phyloP scores from a whole-genome alignment of 2,329 filamentous ascomycete genomes.

The Drechslerella dactyloides region DNA sequence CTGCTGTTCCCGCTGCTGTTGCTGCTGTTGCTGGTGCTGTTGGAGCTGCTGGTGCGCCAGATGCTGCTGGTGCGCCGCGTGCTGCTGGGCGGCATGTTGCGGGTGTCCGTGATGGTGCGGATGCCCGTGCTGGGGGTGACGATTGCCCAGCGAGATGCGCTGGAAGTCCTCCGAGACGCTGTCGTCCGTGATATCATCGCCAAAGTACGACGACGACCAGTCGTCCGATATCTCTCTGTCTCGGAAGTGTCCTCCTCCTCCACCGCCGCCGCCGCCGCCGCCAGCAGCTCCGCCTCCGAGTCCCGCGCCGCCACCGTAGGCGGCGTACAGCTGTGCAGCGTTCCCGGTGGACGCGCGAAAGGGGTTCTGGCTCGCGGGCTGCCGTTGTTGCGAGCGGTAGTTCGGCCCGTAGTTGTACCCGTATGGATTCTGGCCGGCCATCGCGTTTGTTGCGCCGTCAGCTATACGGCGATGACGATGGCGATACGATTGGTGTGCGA shows the following conservation, averaged over 20 bases:
- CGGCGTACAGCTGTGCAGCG: slow-evolving; percentile 18
- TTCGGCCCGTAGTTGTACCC: slow-evolving; percentile 22
- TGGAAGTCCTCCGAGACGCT: slow-evolving; percentile 49
- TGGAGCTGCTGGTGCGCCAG: slow-evolving; percentile 12
- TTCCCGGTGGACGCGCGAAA: slow-evolving; percentile 44
- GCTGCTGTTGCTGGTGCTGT: slow-evolving; percentile 18
- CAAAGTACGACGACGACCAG: slow-evolving; percentile 44
- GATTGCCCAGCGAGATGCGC: slow-evolving; percentile 22
- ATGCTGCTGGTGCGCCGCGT: not conserved
- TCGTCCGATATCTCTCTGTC: slow-evolving; percentile 40
- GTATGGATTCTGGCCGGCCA: slow-evolving; percentile 34
- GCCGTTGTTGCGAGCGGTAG: slow-evolving; percentile 25
- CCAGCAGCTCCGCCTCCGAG: slow-evolving; percentile 16
- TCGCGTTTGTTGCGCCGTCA: slow-evolving; percentile 10
- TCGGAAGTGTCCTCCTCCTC: slow-evolving; percentile 11
- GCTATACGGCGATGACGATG: too few species aligned
- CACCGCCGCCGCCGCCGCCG: not conserved
- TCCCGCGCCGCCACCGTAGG: slow-evolving; percentile 16
- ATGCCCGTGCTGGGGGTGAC: slow-evolving; percentile 14
- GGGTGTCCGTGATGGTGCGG: not conserved
- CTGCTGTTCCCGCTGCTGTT: slow-evolving; percentile 13
- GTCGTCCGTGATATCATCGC: slow-evolving; percentile 43
- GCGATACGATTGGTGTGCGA: too few species aligned
- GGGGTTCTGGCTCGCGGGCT: slow-evolving; percentile 27
- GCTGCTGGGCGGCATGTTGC: not conserved